Evolutionary conservation across 371 early-diverging fungal genomes (phyloP), one percentile per base, ranked within the genome.

Genomic region (Mortierella sp.): DNA sequence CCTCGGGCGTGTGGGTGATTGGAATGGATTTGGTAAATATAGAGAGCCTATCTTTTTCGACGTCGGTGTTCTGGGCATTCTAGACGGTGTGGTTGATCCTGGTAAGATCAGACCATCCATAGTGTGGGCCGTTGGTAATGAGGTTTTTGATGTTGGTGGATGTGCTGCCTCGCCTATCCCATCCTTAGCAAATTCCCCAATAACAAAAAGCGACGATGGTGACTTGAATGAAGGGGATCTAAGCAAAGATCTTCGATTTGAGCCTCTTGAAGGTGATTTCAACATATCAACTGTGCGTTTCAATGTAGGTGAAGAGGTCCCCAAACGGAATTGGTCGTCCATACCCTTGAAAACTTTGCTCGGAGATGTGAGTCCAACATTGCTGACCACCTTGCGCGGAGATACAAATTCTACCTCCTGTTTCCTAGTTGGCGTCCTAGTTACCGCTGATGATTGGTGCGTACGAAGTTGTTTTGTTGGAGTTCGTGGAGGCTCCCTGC

Each of bases 331-430:
- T 10, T 70, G 67, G 8, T 69, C 69, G 1, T 60, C 67, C 1
- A 41, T 59, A 19, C 13, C n/a, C 33, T 36, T 65, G 16, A 9
- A 63, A 2, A 32, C 41, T 32, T 70, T 53, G 33, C 70, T 64
- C 1, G 79, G 79, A 8, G 79, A 79, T 74, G 74, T 79, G 57
- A 79, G 41, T 1, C 80, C 80, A n/a, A 67, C 32, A 22, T 57
- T 55, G 38, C 65, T 58, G 68, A 52, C 55, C 16, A 79, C 48
- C 10, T 63, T 70, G 24, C 65, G 67, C 5, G 80, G 80, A 0
- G 80, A 79, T 0, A 79, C 74, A 68, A 52, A 79, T 58, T 79
- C 79, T 47, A 78, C 57, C 33, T 66, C 68, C 5, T 79, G 70
- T 48, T 67, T 70, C 43, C 71, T 63, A 4, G 50, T 65, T 1